A percentile compares a stretch with the other conserved stretches of the same genome.
Conservation (phyloP, 805 yeast species). For the Lachancea lanzarotensis region DNA sequence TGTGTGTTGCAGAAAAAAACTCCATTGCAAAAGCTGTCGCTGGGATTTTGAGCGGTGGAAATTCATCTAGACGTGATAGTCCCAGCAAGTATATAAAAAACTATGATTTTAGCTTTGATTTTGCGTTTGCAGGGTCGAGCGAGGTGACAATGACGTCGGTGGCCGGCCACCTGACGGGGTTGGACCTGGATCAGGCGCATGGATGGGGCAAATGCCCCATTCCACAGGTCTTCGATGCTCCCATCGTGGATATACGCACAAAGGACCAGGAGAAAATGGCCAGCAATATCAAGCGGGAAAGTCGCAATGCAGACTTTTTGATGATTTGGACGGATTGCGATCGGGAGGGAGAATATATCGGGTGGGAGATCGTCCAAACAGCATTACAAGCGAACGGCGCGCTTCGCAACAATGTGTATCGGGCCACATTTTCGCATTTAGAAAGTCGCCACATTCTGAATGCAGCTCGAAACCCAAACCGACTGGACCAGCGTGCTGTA, state of each 20-base stretch:
- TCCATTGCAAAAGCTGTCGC: constrained; percentile 82
- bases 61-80: constrained; percentile 41
- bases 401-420: constrained; percentile 45
- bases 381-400: constrained; percentile 43
- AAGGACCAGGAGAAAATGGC: constrained; percentile 45
- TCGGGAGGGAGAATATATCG: constrained; percentile 92
- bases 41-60: constrained; percentile 68
- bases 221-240: constrained; percentile 63
- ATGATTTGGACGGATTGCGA: constrained; percentile 99
- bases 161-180: constrained; percentile 69
- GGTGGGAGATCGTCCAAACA: constrained; percentile 70
- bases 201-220: constrained; percentile 63
- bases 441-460: constrained; percentile 64
- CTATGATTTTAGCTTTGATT: constrained; percentile 62
- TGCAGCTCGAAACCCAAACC: constrained; percentile 67
- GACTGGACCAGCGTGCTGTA: constrained; percentile 60
- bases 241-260: constrained; percentile 41
- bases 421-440: constrained; percentile 85
- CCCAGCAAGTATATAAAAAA: constrained; percentile 62
- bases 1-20: constrained; percentile 96
- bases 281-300: constrained; percentile 61
- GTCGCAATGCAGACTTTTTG: constrained; percentile 50
- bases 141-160: constrained; percentile 89
- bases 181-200: constrained; percentile 53
- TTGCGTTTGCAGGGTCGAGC: constrained; percentile 52